Percentiles rank a stretch among this genome's conserved stretches.
Conservation (phyloP, 2,329 filamentous ascomycete genomes). For the Paecilomyces sp. region DNA sequence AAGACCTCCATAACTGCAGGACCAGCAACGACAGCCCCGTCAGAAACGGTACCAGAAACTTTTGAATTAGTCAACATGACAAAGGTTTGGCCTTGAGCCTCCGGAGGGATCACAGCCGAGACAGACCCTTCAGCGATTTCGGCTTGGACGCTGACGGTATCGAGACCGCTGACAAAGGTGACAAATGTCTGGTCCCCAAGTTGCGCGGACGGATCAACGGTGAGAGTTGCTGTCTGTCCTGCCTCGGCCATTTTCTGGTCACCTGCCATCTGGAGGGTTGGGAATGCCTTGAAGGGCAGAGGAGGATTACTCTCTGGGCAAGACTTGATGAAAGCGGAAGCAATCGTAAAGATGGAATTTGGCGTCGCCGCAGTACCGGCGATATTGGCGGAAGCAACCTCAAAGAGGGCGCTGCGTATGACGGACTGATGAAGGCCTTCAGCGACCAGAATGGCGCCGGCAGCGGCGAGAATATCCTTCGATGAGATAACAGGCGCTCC, state of each 20-base stretch:
- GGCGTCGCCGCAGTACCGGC: constrained; percentile 54
- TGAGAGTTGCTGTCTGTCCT: constrained; percentile 9
- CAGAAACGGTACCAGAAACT: constrained; percentile 14
- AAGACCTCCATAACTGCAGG: constrained; percentile 25
- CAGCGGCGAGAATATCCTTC: constrained; percentile 53
- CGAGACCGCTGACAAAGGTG: constrained; percentile 16
- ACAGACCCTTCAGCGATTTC: constrained; percentile 13
- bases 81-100: constrained; percentile 18
- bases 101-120: constrained; percentile 1
- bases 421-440: constrained; percentile 60
- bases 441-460: constrained; percentile 57
- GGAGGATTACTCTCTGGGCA: constrained; percentile 50
- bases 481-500: constrained; percentile 53
- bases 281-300: constrained; percentile 57
- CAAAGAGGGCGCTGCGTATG: constrained; percentile 44
- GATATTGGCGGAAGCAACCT: constrained; percentile 51
- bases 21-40: constrained; percentile 21
- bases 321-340: constrained; percentile 52
- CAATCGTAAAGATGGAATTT: constrained; percentile 58
- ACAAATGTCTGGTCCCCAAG: constrained; percentile 11
- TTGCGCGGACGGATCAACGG: constrained; percentile 2
- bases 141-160: constrained; percentile 13
- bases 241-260: constrained; percentile 9
- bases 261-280: constrained; percentile 30
- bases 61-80: constrained; percentile 18